Conservation (phyloP, 306 rosid species). For the Chamaecrista fasciculata region DNA sequence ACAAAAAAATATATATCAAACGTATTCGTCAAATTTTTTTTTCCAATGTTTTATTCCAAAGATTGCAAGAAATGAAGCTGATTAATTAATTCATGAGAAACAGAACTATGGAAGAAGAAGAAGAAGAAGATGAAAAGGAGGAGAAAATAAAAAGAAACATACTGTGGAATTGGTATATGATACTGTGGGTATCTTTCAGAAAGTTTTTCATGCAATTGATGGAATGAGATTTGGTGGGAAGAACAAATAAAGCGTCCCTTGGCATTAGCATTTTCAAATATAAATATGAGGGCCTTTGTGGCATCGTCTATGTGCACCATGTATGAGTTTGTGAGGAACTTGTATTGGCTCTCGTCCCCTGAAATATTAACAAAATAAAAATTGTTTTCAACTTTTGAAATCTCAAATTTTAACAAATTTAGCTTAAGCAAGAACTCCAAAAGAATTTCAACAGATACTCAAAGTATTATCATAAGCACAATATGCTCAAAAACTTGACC, state of each 20-base stretch:
- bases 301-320: constrained; percentile 63
- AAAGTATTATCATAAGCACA: no score
- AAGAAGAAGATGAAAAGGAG: background rate
- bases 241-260: constrained; percentile 62
- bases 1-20: constrained; percentile 7
- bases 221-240: constrained; percentile 29
- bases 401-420: no score
- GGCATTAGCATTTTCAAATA: constrained; percentile 37
- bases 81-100: no score
- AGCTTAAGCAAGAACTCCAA: no score
- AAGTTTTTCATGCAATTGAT: constrained; percentile 35
- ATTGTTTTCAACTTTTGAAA: no score
- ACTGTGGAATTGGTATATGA: constrained; percentile 37
- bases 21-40: no score
- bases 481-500: no score
- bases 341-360: constrained; percentile 42
- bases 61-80: background rate
- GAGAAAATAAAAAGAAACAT: constrained; percentile 23
- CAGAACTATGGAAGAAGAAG: no score
- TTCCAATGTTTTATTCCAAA: no score
- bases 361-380: background rate
- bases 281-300: constrained; percentile 44
- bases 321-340: constrained; percentile 28
- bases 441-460: no score
- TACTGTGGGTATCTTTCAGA: constrained; percentile 38